These are phyloP conservation scores for Neopestalotiopsis rosae DNA, from an alignment of 2,329 filamentous ascomycete species.

Conservation along the genomic window DNA sequence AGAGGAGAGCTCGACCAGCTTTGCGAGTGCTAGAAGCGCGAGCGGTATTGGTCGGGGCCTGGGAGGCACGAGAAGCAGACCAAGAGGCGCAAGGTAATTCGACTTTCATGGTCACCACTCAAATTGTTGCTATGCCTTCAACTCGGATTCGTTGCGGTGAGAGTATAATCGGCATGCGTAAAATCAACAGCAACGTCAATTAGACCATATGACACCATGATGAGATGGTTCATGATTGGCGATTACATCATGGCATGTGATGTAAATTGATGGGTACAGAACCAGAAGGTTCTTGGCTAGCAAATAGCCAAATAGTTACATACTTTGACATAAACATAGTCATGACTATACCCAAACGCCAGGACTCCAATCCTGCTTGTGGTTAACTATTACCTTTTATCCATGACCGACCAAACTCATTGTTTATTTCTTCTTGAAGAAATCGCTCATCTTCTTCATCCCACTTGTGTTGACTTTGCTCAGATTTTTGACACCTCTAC, in stretches of 20 bases:
- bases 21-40: slow-evolving; percentile 38
- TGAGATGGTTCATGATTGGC: background rate
- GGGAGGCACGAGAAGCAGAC: slow-evolving; percentile 57
- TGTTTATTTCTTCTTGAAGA: slow-evolving; percentile 75
- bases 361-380: background rate
- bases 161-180: background rate
- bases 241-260: background rate
- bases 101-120: no score
- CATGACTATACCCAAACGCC: slow-evolving; percentile 21
- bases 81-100: slow-evolving; percentile 53
- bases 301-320: background rate
- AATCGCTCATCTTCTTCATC: slow-evolving; percentile 97
- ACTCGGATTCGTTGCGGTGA: background rate
- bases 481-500: slow-evolving; percentile 76
- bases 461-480: slow-evolving; percentile 90
- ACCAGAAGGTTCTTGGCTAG: background rate
- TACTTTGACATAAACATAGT: slow-evolving; percentile 2
- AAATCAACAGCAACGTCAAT: background rate
- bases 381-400: background rate
- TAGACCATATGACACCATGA: background rate
- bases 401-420: background rate
- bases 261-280: background rate
- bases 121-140: background rate
- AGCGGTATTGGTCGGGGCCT: slow-evolving; percentile 53
- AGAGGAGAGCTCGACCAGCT: slow-evolving; percentile 35